Evolutionary conservation across 1,139 yeast species (phyloP), one percentile per base, ranked within the genome.

Genomic region (Zygoascus sp.): DNA sequence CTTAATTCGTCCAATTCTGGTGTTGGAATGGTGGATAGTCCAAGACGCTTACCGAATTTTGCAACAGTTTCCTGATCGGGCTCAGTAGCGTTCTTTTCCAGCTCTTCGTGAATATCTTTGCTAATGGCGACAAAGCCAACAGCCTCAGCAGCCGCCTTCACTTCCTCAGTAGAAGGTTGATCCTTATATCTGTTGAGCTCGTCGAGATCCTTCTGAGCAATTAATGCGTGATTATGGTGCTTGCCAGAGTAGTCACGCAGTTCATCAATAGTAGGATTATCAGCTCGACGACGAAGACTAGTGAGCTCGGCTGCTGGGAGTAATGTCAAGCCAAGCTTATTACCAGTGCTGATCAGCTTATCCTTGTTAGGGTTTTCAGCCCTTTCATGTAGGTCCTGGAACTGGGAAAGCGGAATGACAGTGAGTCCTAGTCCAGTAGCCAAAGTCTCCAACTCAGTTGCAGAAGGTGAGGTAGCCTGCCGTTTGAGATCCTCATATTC

Each of bases 11-110:
- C 60, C 10, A 63, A 47, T n/a, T 58, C 62, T 1, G 45, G 49
- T 6, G 43, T 45, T n/a, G 60, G 51, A 8, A 61, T 50, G 6
- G 59, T 57, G 22, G 49, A 55, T 52, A 58, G 47, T n/a, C 66
- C 68, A 11, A 58, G 50, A 2, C 58, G 56, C 16, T 51, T 52
- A 8, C 69, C 65, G 35, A 61, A 63, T n/a, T 52, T 49, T 32
- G 52, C 44, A 40, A 65, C 44, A 42, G 57, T 41, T 20, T 55
- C 58, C 32, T 53, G 40, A 44, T 56, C 55, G 45, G 70, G 61
- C 28, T 60, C 57, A 19, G 53, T 52, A 23, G 57, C 52, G 37
- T 48, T 57, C 49, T 52, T 49, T 40, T 56, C 62, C 37, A 60
- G 47, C 42, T 52, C 58, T 3, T 60, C 64, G 44, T 55, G 58